These are phyloP conservation scores for Beauveria sp. DNA, from an alignment of 2,329 filamentous ascomycete species.

Conservation along the genomic window DNA sequence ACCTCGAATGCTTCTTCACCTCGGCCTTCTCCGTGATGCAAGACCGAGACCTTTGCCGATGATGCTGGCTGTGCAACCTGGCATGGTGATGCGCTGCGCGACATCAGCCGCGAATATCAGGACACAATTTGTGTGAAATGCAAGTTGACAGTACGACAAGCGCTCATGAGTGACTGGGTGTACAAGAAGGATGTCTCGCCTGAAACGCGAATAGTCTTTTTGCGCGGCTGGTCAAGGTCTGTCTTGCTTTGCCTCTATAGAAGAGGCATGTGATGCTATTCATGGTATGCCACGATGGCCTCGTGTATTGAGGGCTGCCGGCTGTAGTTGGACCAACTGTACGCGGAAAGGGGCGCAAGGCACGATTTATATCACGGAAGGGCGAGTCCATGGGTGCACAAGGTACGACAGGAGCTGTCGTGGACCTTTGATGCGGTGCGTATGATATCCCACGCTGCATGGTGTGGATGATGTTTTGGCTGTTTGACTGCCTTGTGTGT, in stretches of 20 bases:
- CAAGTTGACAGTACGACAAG: neutral
- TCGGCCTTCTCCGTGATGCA: neutral
- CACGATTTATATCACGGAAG: neutral
- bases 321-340: neutral
- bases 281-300: neutral
- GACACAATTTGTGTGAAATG: neutral
- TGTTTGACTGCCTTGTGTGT: neutral
- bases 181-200: neutral
- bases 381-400: neutral
- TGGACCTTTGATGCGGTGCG: neutral
- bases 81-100: conserved; percentile 8
- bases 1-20: neutral
- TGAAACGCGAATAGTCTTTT: neutral
- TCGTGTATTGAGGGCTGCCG: neutral
- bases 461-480: neutral
- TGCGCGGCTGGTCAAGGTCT: neutral
- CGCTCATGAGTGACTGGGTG: neutral
- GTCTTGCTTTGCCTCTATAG: neutral
- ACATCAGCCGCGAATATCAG: conserved; percentile 8
- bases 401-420: neutral
- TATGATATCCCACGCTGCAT: neutral
- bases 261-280: neutral
- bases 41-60: neutral
- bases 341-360: neutral
- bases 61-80: neutral